Evolutionary conservation across 176 grass and related monocot genomes (phyloP).

Genomic region (Hsuehochloa calcarea): DNA sequence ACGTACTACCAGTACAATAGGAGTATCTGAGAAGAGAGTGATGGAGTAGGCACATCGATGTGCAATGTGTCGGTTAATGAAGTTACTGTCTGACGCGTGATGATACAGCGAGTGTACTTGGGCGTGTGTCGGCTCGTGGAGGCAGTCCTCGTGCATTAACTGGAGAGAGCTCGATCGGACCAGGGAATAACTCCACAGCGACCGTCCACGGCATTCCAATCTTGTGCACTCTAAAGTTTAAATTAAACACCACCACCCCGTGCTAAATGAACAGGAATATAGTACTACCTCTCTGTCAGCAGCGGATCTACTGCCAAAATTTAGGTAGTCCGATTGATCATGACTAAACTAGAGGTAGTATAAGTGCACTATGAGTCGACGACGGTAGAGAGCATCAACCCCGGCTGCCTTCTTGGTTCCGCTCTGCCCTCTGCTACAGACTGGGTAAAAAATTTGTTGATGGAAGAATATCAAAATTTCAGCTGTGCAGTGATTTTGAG

Average conservation of each 20-base stretch:
- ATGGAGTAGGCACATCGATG: neutral
- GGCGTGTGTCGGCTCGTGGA: conserved; percentile 42
- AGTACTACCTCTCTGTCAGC: neutral
- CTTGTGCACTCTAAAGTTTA: conserved; percentile 27
- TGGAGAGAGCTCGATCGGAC: neutral
- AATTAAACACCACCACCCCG: neutral
- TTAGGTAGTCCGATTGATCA: too few species aligned
- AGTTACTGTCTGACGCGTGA: conserved; percentile 39
- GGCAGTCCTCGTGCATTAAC: conserved; percentile 30
- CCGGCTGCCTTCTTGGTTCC: too few species aligned
- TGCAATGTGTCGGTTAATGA: conserved; percentile 18
- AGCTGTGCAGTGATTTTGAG: neutral
- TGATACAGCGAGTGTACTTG: conserved; percentile 18
- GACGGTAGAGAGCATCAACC: too few species aligned
- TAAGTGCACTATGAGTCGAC: too few species aligned
- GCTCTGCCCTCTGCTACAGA: neutral
- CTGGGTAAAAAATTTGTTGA: neutral
- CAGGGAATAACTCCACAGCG: neutral
- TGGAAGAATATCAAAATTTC: neutral
- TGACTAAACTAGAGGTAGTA: too few species aligned
- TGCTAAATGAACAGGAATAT: neutral
- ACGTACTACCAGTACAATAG: neutral
- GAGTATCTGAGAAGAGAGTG: neutral
- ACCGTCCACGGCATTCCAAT: neutral
- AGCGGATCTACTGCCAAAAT: too few species aligned